Base-by-base conservation (phyloP, 148 eudicot species). In the Persicaria maculosa region DNA sequence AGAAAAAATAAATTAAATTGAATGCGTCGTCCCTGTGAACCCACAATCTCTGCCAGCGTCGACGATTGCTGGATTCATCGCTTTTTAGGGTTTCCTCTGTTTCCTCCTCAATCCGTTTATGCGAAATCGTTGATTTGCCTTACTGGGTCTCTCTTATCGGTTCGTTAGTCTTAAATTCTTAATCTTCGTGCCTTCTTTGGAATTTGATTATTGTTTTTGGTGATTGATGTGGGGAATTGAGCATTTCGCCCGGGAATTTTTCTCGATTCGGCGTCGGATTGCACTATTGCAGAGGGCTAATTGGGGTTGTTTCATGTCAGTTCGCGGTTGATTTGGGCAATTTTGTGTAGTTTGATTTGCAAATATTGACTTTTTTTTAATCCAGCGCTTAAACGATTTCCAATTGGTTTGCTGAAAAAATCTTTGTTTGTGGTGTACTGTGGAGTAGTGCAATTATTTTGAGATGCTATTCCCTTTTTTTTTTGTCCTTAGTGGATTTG, bases 331-430 rank as follows among this genome's bases (percentile, higher is more conserved):
- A 65, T 65, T 19, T 65, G 47, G 20, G 46, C 19, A 65, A 40
- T 14, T 65, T 65, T 19, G 7, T 15, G 31, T 46, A 22, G 44
- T 25, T 62, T 62, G 68, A 62, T 31, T 62, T 31, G 68, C 44
- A 31, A 62, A 31, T 10, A 31, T 62, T 62, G 68, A 62, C 68
- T 62, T 57, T 62, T 61, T 61, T 7, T 50, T 10, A 31, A 44
- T 31, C 25, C 12, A 11, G 64, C 2, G 1, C 40, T 31, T 2
- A 31, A 1, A 31, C 40, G 2, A 3, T 31, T 40, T 65, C 46
- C 47, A 65, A 65, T 65, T 40, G 70, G 70, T 5, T 65, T 43
- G 70, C 43, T 65, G n/a, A 46, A 65, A 64, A 48, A 11, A 15
- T 40, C 70, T 65, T 65, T 14, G 62, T 12, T 65, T 40, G 45